A percentile compares a stretch with the other conserved stretches of the same genome.
These are phyloP conservation scores for Conringia planisiliqua DNA, from an alignment of 345 rosid species.

Conservation along the genomic window DNA sequence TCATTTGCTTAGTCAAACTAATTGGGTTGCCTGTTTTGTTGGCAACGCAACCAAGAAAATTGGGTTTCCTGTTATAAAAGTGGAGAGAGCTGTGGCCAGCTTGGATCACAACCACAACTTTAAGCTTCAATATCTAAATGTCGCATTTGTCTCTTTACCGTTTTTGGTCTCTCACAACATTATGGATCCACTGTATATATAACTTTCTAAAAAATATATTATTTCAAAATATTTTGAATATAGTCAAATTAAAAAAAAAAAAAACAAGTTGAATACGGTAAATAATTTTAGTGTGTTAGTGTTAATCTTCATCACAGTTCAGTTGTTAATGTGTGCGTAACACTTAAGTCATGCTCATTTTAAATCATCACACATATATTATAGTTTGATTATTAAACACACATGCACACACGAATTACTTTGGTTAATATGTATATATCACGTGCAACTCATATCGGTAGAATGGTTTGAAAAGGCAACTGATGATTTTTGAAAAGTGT, in stretches of 20 bases:
- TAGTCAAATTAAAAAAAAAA: too few relatives aligned
- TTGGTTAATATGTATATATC: neutral
- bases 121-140: conserved; percentile 14
- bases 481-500: neutral
- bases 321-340: neutral
- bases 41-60: conserved; percentile 15
- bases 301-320: neutral
- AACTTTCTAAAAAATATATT: neutral
- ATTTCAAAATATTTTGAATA: neutral
- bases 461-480: neutral
- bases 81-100: neutral
- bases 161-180: conserved; percentile 21
- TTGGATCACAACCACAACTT: conserved; percentile 26
- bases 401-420: too few relatives aligned
- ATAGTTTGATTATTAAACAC: neutral
- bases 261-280: neutral
- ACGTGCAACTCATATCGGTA: neutral
- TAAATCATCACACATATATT: neutral
- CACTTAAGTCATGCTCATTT: neutral
- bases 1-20: neutral
- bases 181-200: neutral
- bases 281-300: neutral
- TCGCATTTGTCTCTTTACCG: conserved; percentile 24
- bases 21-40: conserved; percentile 17
- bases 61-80: neutral